Evolutionary conservation across 1,284 basidiomycete species (phyloP), one percentile per base, ranked within the genome.

Genomic region (Rhodotorula sp.): DNA sequence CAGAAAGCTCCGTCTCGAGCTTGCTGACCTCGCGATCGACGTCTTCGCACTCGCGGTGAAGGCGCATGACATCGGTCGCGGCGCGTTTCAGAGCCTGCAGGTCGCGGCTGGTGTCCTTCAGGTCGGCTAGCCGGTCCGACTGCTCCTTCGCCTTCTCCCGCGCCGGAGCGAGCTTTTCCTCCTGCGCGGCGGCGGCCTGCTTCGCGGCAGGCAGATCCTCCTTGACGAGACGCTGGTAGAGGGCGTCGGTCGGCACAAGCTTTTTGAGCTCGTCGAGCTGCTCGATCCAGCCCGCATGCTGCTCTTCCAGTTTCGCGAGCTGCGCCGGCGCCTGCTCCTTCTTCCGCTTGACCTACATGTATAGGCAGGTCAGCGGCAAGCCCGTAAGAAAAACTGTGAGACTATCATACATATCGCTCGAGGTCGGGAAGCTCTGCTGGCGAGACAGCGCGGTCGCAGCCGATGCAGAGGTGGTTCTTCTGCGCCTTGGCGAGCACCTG

Each of bases 371-470:
- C 44, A 60, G 58, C 12, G 1, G 8, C n/a, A 10, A 6, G 4
- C 60, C 66, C 63, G 69, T 37, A 14, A 10, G 22, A 33, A 30
- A 33, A 14, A 24, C 0, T 6, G 22, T 33, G 29, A n/a, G 24
- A 0, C 14, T 37, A 60, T n/a, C 59, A 24, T 61, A 82, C 80
- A 62, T 79, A 79, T 48, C 74, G 74, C 54, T 80, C 79, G 66
- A 82, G 79, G 2, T 72, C 77, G 6, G 69, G 74, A 61, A 80
- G 72, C 70, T 95, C 92, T 15, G 83, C 80, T 45, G 85, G 84
- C 26, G 86, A 82, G 78, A 97, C 83, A 42, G 83, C 83, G 8
- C 94, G 86, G 73, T 87, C 86, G 79, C 95, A 97, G 6, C 88
- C 87, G 29, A 86, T 83, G 77, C 95, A 98, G 5, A 84, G 82